phyloP scores from a whole-genome alignment of 352 stramenopile genomes.

The Pythium graminicola region DNA sequence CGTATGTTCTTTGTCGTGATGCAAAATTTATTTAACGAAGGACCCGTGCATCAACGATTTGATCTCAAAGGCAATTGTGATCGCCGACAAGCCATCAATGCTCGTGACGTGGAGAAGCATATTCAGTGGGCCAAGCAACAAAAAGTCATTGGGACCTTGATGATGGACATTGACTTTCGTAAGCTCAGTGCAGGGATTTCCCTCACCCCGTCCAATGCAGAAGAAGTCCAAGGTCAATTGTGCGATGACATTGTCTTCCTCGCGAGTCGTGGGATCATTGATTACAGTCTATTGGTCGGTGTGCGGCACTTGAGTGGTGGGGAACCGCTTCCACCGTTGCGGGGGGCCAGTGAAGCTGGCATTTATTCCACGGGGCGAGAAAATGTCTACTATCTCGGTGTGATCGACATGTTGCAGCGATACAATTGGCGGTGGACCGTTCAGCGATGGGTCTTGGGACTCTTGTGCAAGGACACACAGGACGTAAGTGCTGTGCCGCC shows the following conservation, averaged over 20 bases:
- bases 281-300: constrained; percentile 78
- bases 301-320: constrained; percentile 41
- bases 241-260: constrained; percentile 81
- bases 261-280: constrained; percentile 74
- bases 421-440: constrained; percentile 85
- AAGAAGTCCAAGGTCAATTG: constrained; percentile 51
- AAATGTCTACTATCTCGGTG: constrained; percentile 71
- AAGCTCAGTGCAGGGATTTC: constrained; percentile 61
- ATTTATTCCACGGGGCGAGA: constrained; percentile 44
- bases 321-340: constrained; percentile 23
- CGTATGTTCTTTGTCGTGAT: constrained; percentile 88
- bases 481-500: constrained; percentile 76
- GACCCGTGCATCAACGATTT: constrained; percentile 70
- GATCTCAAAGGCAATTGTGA: constrained; percentile 82
- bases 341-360: constrained; percentile 23
- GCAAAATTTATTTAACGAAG: constrained; percentile 81
- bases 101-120: constrained; percentile 47
- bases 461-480: constrained; percentile 77
- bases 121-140: constrained; percentile 62
- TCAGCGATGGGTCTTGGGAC: constrained; percentile 66
- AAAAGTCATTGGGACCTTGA: constrained; percentile 54
- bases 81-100: constrained; percentile 57
- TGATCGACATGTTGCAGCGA: constrained; percentile 79
- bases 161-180: constrained; percentile 86
- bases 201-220: constrained; percentile 38